Base-by-base conservation (phyloP, 192 early-diverging fungal species). In the Pilobolus umbonatus region DNA sequence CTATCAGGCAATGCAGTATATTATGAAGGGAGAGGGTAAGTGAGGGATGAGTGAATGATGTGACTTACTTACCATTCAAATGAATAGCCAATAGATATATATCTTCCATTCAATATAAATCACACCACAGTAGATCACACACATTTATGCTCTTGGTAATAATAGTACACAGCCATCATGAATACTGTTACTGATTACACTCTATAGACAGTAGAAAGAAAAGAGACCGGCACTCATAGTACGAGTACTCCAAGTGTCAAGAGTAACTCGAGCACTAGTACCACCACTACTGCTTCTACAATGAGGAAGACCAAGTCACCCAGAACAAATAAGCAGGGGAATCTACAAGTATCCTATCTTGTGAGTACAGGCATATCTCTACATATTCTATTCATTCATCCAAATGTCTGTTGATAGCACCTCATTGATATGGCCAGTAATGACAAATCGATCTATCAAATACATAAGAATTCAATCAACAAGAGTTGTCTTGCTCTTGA, bases 21-120 rank as follows among this genome's bases (percentile, higher is more conserved):
- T 54, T 54, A 31, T 38, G 38, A 54, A 54, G 15, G 52, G 52
- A 54, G 52, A 54, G 38, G 52, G 52, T 54, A 54, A n/a, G 28
- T 0, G 28, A 19, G 8, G 28, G 11, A 21, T n/a, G 31, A 52
- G n/a, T 19, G 28, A 22, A 52, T 32, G 3, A 5, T 52, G 26
- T 5, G 21, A n/a, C 14, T 34, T 1, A 52, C 22, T n/a, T 52
- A 21, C 10, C 15, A 17, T 28, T 6, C 34, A 2, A 15, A 8
- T 36, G 21, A 11, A 21, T 54, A 54, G 52, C 52, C 22, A 54
- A 54, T 36, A 31, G 52, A 38, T 54, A 54, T 54, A 32, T 54
- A 3, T 22, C 38, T 21, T 35, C 52, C 21, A 54, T 12, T 35
- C 35, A 36, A 25, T 54, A 54, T 25, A 35, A 54, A 38, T 34